These are phyloP conservation scores for Macadamia integrifolia DNA, from an alignment of 164 flowering plant genomes.

Conservation along the genomic window DNA sequence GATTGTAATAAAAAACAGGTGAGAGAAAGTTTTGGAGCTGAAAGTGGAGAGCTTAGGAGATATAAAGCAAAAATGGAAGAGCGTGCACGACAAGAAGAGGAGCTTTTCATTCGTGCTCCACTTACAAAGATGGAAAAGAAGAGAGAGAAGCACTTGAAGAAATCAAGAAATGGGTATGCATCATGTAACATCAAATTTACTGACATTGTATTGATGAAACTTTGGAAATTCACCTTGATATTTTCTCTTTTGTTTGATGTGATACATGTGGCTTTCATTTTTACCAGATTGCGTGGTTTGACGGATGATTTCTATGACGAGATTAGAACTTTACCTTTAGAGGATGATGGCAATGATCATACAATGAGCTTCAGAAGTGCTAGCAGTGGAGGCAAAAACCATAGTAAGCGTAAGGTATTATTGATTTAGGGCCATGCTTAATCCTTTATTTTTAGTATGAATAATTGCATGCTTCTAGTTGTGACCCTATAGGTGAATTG, in stretches of 20 bases:
- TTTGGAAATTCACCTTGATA: neutral
- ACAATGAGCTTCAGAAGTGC: conserved; percentile 14
- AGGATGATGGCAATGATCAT: conserved; percentile 28
- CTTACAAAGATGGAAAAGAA: conserved; percentile 64
- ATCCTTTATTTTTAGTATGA: neutral
- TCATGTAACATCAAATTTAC: neutral
- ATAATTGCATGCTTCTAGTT: no score
- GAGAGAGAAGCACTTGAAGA: conserved; percentile 60
- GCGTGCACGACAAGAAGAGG: conserved; percentile 69
- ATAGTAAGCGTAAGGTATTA: conserved; percentile 65
- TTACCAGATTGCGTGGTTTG: conserved; percentile 62
- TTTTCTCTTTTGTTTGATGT: neutral
- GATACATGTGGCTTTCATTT: neutral
- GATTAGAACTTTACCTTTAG: conserved; percentile 50
- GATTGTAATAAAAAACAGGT: conserved; percentile 39
- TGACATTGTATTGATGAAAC: neutral
- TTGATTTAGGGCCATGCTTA: neutral
- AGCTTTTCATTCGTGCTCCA: conserved; percentile 74
- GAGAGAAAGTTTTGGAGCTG: conserved; percentile 48
- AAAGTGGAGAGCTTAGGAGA: conserved; percentile 56
- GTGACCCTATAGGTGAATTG: no score
- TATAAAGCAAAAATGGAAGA: conserved; percentile 46
- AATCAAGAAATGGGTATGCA: conserved; percentile 73
- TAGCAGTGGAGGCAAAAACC: conserved; percentile 31
- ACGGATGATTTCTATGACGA: conserved; percentile 70